These are phyloP conservation scores for Pythium rishiriense DNA, from an alignment of 352 stramenopile species.

Conservation along the genomic window DNA sequence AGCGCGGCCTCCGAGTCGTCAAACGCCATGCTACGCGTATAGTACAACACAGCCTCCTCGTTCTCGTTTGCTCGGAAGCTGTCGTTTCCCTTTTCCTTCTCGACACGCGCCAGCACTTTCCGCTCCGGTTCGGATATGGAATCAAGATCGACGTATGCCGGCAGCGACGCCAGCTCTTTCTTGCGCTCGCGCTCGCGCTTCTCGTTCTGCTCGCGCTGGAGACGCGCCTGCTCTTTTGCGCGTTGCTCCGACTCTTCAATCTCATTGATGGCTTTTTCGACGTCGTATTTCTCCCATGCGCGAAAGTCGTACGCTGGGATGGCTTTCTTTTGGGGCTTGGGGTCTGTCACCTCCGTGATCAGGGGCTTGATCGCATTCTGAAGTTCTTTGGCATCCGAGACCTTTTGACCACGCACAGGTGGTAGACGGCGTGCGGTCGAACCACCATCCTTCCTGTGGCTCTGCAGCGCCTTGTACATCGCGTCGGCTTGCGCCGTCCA, in stretches of 20 bases:
- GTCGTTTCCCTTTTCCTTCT: conserved; percentile 95
- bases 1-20: conserved; percentile 72
- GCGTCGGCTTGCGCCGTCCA: conserved; percentile 68
- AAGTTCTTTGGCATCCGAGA: not conserved
- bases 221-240: conserved; percentile 36
- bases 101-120: conserved; percentile 62
- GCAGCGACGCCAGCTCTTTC: conserved; percentile 59
- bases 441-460: conserved; percentile 18
- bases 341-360: conserved; percentile 20
- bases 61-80: conserved; percentile 86
- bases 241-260: conserved; percentile 61
- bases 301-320: conserved; percentile 91
- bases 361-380: conserved; percentile 5
- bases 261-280: conserved; percentile 73
- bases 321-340: conserved; percentile 27
- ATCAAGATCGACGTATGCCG: conserved; percentile 55
- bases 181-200: conserved; percentile 43
- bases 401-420: conserved; percentile 56
- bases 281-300: conserved; percentile 91
- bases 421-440: conserved; percentile 28
- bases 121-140: conserved; percentile 48
- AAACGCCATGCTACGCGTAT: conserved; percentile 88
- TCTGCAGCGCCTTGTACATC: conserved; percentile 52
- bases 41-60: conserved; percentile 84
- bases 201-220: conserved; percentile 38